These are phyloP conservation scores for Aegilops speltoides DNA, from an alignment of 176 grass and related monocot species.

Conservation along the genomic window DNA sequence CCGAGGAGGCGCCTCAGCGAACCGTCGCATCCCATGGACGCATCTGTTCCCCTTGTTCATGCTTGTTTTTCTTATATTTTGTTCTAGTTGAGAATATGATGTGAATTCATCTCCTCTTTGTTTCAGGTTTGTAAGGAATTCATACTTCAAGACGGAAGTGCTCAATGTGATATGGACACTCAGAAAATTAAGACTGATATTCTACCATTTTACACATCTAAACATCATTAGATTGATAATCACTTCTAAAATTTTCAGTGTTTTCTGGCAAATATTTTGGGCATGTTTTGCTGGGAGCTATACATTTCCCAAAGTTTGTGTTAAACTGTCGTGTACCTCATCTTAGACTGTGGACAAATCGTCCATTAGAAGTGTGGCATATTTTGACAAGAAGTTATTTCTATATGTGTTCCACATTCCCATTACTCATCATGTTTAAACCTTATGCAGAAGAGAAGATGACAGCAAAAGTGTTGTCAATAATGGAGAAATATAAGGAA, in stretches of 20 bases:
- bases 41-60: too few relatives aligned
- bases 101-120: neutral
- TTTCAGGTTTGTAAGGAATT: conserved; percentile 32
- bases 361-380: too few relatives aligned
- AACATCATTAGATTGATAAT: neutral
- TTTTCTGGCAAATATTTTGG: neutral
- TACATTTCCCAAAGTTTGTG: neutral
- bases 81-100: neutral
- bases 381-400: too few relatives aligned
- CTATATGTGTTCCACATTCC: too few relatives aligned
- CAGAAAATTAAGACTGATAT: conserved; percentile 35
- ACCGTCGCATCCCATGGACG: too few relatives aligned
- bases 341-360: too few relatives aligned
- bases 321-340: neutral
- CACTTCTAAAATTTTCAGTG: neutral
- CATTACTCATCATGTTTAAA: too few relatives aligned
- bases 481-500: too few relatives aligned
- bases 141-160: conserved; percentile 36
- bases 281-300: neutral
- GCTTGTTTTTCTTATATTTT: neutral
- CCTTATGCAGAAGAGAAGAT: too few relatives aligned
- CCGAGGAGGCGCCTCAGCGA: too few relatives aligned
- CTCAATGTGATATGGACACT: conserved; percentile 51
- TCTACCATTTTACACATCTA: neutral
- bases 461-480: too few relatives aligned